These are phyloP conservation scores for Bimuria novae-zelandiae DNA, from an alignment of 2,329 filamentous ascomycete species.

Conservation along the genomic window DNA sequence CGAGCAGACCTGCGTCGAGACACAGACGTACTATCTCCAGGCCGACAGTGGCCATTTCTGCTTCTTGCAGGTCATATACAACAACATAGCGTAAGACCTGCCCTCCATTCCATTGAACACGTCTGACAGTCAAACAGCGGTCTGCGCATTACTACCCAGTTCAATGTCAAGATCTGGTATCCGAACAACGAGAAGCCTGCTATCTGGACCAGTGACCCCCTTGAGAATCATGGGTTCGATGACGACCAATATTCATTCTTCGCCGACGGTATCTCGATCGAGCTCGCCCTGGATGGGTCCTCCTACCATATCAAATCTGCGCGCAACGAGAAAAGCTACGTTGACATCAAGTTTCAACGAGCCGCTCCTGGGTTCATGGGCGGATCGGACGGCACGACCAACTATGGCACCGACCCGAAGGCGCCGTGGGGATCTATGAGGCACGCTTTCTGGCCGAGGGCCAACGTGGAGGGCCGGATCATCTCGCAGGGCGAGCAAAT, in stretches of 20 bases:
- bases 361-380: slow-evolving; percentile 79
- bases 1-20: slow-evolving; percentile 89
- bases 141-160: slow-evolving; percentile 87
- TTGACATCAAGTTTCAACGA: slow-evolving; percentile 83
- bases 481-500: slow-evolving; percentile 80
- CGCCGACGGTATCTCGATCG: slow-evolving; percentile 81
- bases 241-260: slow-evolving; percentile 82
- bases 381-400: slow-evolving; percentile 81
- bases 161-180: slow-evolving; percentile 92
- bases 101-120: neutral
- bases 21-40: slow-evolving; percentile 90
- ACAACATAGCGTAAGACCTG: slow-evolving; percentile 81
- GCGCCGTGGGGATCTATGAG: slow-evolving; percentile 92
- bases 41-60: slow-evolving; percentile 76
- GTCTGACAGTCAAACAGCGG: slow-evolving; percentile 62
- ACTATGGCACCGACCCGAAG: slow-evolving; percentile 82
- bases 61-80: slow-evolving; percentile 93
- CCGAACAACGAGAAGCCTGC: slow-evolving; percentile 71
- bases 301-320: slow-evolving; percentile 89
- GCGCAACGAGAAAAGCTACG: slow-evolving; percentile 76
- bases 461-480: slow-evolving; percentile 79
- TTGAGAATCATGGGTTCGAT: slow-evolving; percentile 81
- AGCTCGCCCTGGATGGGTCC: slow-evolving; percentile 82
- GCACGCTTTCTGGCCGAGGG: slow-evolving; percentile 94
- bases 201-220: slow-evolving; percentile 81